phyloP scores from a whole-genome alignment of 371 early-diverging fungal genomes.

The Saksenaea oblongispora region DNA sequence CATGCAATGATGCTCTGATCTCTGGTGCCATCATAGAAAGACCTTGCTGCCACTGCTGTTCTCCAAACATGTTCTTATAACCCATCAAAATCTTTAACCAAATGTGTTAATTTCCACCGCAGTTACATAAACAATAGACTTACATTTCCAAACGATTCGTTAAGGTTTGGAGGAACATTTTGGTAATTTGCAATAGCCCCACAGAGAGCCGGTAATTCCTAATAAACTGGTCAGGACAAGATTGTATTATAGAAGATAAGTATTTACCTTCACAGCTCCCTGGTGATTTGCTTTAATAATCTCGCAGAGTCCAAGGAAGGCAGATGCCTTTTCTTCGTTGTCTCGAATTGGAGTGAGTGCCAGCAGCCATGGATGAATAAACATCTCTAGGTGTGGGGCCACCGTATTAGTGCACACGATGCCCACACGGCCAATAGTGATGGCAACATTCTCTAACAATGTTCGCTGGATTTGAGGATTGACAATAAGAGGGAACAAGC shows the following conservation, averaged over 20 bases:
- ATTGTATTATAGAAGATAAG: neutral
- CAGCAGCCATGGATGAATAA: conserved; percentile 70
- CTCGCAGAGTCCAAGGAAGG: conserved; percentile 83
- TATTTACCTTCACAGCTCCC: conserved; percentile 57
- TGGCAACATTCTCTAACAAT: conserved; percentile 84
- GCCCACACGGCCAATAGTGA: conserved; percentile 86
- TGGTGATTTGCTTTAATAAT: conserved; percentile 78
- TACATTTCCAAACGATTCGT: conserved; percentile 71
- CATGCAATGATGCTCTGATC: conserved; percentile 54
- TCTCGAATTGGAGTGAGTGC: conserved; percentile 69
- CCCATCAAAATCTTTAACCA: conserved; percentile 60
- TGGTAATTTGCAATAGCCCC: conserved; percentile 74
- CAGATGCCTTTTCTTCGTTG: conserved; percentile 86
- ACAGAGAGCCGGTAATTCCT: conserved; percentile 70
- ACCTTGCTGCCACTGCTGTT: conserved; percentile 65
- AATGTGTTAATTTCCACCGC: neutral
- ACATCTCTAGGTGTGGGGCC: conserved; percentile 65
- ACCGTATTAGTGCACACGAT: conserved; percentile 70
- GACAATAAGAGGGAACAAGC: conserved; percentile 69
- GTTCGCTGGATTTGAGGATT: conserved; percentile 57
- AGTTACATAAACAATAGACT: conserved; percentile 2
- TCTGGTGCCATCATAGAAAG: conserved; percentile 59
- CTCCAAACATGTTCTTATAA: conserved; percentile 74
- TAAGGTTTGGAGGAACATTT: conserved; percentile 58
- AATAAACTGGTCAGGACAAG: neutral